Conservation (phyloP, 176 grass and related monocot species). For the Musa itinerans region DNA sequence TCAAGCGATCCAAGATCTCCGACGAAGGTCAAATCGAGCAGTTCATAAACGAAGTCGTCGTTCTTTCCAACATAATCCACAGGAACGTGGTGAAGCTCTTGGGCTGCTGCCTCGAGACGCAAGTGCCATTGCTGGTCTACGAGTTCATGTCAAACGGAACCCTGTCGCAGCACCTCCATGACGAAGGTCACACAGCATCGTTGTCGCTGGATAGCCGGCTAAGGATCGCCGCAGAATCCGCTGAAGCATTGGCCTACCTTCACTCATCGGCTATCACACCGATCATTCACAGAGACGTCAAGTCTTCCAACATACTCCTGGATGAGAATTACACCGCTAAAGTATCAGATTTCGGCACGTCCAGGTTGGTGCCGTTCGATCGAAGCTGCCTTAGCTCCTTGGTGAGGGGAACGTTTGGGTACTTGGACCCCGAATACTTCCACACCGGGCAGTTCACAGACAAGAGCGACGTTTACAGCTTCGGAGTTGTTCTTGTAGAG, state of each 20-base stretch:
- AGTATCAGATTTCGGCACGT: slow-evolving; percentile 4
- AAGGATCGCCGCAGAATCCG: slow-evolving; percentile 29
- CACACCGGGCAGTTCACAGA: slow-evolving; percentile 19
- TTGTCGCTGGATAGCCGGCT: slow-evolving; percentile 23
- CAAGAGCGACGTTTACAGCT: slow-evolving; percentile 25
- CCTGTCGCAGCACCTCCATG: slow-evolving; percentile 20
- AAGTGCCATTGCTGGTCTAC: slow-evolving; percentile 7
- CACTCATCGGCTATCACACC: neutral
- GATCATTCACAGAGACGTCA: slow-evolving; percentile 14
- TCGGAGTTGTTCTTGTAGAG: slow-evolving; percentile 8
- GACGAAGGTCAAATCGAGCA: slow-evolving; percentile 11
- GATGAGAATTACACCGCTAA: slow-evolving; percentile 8
- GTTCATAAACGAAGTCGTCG: slow-evolving; percentile 17
- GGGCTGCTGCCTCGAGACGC: slow-evolving; percentile 7
- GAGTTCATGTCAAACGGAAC: slow-evolving; percentile 11
- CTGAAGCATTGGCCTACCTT: slow-evolving; percentile 15
- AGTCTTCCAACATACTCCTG: slow-evolving; percentile 13
- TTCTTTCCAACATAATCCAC: slow-evolving; percentile 18
- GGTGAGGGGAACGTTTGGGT: slow-evolving; percentile 3
- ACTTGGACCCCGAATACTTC: slow-evolving; percentile 34
- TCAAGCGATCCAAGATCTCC: slow-evolving; percentile 29
- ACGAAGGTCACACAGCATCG: neutral
- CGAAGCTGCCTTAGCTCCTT: neutral
- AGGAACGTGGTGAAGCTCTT: slow-evolving; percentile 16
- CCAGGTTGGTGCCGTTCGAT: neutral